Evolutionary conservation across 2,329 filamentous ascomycete species (phyloP), one percentile per base, ranked within the genome.

Genomic region (Akanthomyces uredinophilus): DNA sequence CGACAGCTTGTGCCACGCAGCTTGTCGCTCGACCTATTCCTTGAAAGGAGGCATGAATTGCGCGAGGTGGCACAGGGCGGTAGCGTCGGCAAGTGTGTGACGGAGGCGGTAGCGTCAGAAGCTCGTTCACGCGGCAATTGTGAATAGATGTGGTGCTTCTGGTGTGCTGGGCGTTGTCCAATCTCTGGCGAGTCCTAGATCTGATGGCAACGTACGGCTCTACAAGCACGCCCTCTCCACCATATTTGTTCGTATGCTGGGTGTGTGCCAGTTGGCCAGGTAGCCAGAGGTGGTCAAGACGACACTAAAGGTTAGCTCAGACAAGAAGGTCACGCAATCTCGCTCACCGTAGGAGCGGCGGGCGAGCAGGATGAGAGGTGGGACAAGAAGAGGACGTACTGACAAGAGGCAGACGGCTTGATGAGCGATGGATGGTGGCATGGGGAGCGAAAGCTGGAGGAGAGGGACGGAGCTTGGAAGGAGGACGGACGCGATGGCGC

Each of bases 101-200:
- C 16, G 8, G 14, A 51, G 5, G 29, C 16, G 24, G 47, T 20
- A 51, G 18, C 24, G 4, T 35, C 47, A n/a, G 18, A 20, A 32
- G 27, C 47, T 51, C 47, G 47, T 35, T 51, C 47, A 51, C 14
- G 47, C 47, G 47, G 47, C 47, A 51, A 51, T 51, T 51, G 47
- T 16, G 27, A 29, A 27, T 6, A 24, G 22, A 51, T 35, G 16
- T 3, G 27, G 14, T 29, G 27, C 47, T 29, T 51, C 5, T 35
- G 14, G 18, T 35, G 27, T 46, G n/a, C n/a, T n/a, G 18, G 43
- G n/a, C 43, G 2, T 16, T 39, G 20, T 27, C 2, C 44, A 27
- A 11, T 5, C 32, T 11, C 32, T 35, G 32, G 7, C 2, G 7
- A 35, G 10, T 35, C 32, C 32, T 35, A 35, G 11, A 11, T 35